A percentile compares a stretch with the other conserved stretches of the same genome.
Evolutionary conservation across 1,284 basidiomycete genomes (phyloP).

Genomic region (Inonotus hispidus): DNA sequence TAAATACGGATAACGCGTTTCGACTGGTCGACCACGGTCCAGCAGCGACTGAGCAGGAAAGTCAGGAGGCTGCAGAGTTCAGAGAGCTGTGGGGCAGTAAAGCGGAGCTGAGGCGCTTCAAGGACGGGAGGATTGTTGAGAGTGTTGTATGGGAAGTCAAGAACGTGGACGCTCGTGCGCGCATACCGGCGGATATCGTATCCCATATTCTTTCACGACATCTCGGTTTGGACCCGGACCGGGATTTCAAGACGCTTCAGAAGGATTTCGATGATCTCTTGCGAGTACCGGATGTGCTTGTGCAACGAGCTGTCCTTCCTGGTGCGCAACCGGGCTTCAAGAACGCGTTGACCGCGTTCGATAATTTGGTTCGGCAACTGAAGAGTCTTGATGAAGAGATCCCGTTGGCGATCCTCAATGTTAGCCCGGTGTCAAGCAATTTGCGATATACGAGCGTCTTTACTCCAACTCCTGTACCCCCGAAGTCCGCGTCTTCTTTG

Average conservation of each 20-base stretch:
- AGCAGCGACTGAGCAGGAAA: conserved; percentile 55
- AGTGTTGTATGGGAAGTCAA: conserved; percentile 91
- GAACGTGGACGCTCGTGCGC: conserved; percentile 69
- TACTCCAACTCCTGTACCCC: conserved; percentile 56
- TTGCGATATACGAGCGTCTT: conserved; percentile 86
- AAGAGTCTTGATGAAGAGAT: conserved; percentile 76
- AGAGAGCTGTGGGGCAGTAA: conserved; percentile 88
- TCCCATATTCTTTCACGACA: conserved; percentile 73
- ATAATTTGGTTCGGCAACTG: conserved; percentile 71
- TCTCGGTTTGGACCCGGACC: conserved; percentile 51
- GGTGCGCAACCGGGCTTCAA: conserved; percentile 62
- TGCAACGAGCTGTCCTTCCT: conserved; percentile 37
- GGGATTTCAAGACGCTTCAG: conserved; percentile 54
- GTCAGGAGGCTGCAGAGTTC: conserved; percentile 57
- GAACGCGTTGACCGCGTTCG: conserved; percentile 75
- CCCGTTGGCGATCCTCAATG: conserved; percentile 76
- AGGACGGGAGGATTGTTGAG: conserved; percentile 90
- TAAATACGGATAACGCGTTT: conserved; percentile 67
- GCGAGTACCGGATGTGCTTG: conserved; percentile 55
- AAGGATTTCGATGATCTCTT: conserved; percentile 62
- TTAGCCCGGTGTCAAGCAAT: conserved; percentile 68
- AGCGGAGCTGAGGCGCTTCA: conserved; percentile 93
- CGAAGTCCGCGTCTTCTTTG: conserved; percentile 39
- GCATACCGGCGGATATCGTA: conserved; percentile 75
- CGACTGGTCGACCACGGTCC: conserved; percentile 90